Conservation (phyloP, 305 asterid genomes). For the Fraxinus floribunda region DNA sequence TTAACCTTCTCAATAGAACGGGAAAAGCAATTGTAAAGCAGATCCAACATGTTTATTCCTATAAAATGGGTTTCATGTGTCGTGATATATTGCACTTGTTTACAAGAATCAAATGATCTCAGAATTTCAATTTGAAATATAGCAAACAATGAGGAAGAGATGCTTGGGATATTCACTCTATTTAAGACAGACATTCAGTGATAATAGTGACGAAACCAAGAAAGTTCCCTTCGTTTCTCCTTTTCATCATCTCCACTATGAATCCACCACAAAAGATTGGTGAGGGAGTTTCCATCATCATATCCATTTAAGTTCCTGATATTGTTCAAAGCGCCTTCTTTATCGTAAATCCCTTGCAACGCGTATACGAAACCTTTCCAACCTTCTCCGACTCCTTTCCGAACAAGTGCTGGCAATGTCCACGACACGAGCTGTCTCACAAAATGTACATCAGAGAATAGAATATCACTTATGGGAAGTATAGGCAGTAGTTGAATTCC, state of each 20-base stretch:
- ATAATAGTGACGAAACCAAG: slow-evolving; percentile 64
- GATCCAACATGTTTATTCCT: not conserved
- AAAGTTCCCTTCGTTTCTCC: slow-evolving; percentile 35
- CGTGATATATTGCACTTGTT: not conserved
- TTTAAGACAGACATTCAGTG: slow-evolving; percentile 30
- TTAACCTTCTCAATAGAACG: not conserved
- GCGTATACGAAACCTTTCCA: slow-evolving; percentile 85
- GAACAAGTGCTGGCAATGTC: slow-evolving; percentile 59
- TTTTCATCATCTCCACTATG: slow-evolving; percentile 51
- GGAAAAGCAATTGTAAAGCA: not conserved
- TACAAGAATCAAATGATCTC: not conserved
- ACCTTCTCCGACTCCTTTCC: slow-evolving; percentile 83
- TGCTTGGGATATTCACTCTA: not conserved
- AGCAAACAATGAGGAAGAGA: not conserved
- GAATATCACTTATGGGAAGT: slow-evolving; percentile 60
- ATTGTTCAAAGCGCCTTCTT: slow-evolving; percentile 43
- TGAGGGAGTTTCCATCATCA: slow-evolving; percentile 76
- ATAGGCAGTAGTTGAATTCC: slow-evolving; percentile 77
- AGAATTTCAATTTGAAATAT: not conserved
- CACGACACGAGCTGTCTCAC: slow-evolving; percentile 60
- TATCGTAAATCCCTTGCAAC: slow-evolving; percentile 66
- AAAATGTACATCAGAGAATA: slow-evolving; percentile 57
- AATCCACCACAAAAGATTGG: slow-evolving; percentile 87
- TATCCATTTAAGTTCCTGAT: slow-evolving; percentile 46
- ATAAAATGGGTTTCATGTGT: not conserved